Evolutionary conservation across 1,284 basidiomycete genomes (phyloP).

Genomic region (Boletus smithii): DNA sequence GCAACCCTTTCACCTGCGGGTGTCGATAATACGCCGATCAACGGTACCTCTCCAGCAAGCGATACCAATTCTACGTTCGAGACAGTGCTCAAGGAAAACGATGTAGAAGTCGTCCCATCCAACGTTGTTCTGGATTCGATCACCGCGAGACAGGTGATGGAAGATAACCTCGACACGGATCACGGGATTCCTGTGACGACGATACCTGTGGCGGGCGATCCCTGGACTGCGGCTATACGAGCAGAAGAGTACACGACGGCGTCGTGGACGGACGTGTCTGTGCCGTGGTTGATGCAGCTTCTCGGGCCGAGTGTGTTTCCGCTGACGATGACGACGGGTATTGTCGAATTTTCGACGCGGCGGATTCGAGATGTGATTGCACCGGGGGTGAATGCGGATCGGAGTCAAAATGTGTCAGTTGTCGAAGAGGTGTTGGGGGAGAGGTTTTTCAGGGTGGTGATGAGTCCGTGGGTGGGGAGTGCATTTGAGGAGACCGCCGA

Average conservation of each 20-base stretch:
- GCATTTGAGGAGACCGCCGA: slow-evolving; percentile 21
- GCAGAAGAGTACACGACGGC: slow-evolving; percentile 29
- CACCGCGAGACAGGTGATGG: slow-evolving; percentile 31
- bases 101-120: slow-evolving; percentile 29
- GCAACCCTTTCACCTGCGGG: neutral
- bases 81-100: slow-evolving; percentile 21
- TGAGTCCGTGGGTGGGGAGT: slow-evolving; percentile 30
- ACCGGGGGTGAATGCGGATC: slow-evolving; percentile 34
- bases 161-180: slow-evolving; percentile 27
- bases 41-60: neutral
- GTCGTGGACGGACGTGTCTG: slow-evolving; percentile 30
- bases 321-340: slow-evolving; percentile 43
- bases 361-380: slow-evolving; percentile 37
- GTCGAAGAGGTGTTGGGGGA: slow-evolving; percentile 21
- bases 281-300: slow-evolving; percentile 32
- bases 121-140: slow-evolving; percentile 30
- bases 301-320: slow-evolving; percentile 49
- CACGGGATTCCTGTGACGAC: slow-evolving; percentile 11
- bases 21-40: neutral
- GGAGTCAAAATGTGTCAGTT: slow-evolving; percentile 21
- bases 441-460: slow-evolving; percentile 22
- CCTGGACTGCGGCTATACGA: slow-evolving; percentile 24
- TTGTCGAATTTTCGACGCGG: slow-evolving; percentile 49
- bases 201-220: slow-evolving; percentile 19
- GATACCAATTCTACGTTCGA: slow-evolving; percentile 21